Evolutionary conservation across 139 green algal genomes (phyloP), one percentile per base, ranked within the genome.

Genomic region (Yamagishiella unicocca): DNA sequence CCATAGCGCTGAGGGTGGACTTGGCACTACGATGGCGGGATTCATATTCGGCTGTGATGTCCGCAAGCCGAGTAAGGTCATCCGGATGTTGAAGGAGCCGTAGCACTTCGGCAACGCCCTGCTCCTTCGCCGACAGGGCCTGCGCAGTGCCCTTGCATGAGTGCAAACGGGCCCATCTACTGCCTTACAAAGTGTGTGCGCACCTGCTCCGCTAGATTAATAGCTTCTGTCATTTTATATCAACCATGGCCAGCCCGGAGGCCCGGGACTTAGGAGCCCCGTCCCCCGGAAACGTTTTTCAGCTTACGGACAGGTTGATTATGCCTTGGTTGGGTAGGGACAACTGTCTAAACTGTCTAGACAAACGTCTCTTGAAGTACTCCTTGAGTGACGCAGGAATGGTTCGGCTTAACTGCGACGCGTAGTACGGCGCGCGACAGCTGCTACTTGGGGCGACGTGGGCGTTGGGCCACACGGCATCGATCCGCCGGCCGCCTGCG

Each of bases 11-110:
- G 10, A 96, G 90, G 35, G 90, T 90, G 9, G 74, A 71, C 81
- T 94, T 94, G 74, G 91, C 93, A 24, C 61, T 82, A 71, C 94
- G 73, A 27, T 83, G 83, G 9, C 71, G 67, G 3, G 68, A 71
- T 37, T 87, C 82, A 72, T 82, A 87, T 46, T 87, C 82, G 22
- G 67, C 46, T 0, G 68, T 80, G 50, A 87, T 81, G 25, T 80
- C 82, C 8, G 68, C 35, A 25, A 87, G 37, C 14, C 68, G 82
- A 25, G 67, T 27, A 12, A 87, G 62, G 62, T 86, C 80, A 10
- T 86, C 95, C 8, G 95, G 92, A 1, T 87, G 79, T 70, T 95
- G 90, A 72, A 97, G 87, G 22, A 95, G 74, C 5, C 72, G 40
- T 1, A 89, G 38, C 0, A 95, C 86, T 38, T 95, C 91, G 7